These are phyloP conservation scores for Erysiphe pulchra DNA, from an alignment of 2,329 filamentous ascomycete genomes.

Conservation along the genomic window DNA sequence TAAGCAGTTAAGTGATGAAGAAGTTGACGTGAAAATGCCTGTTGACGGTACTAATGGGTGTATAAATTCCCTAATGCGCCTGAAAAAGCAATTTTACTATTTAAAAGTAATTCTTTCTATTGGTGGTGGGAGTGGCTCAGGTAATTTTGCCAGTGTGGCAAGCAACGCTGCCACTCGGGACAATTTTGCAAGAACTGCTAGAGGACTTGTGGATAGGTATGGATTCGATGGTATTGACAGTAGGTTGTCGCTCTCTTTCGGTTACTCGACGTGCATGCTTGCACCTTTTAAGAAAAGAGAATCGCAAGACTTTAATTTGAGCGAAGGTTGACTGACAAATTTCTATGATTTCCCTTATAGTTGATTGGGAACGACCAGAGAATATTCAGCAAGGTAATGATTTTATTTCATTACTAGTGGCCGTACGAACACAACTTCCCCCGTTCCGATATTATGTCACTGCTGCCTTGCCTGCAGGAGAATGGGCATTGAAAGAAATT, in stretches of 20 bases:
- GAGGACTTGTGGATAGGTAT: constrained; percentile 41
- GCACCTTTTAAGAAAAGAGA: no score
- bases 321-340: no score
- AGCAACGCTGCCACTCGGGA: constrained; percentile 31
- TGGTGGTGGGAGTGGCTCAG: constrained; percentile 38
- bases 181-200: constrained; percentile 43
- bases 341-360: no score
- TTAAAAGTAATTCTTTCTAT: constrained; percentile 56
- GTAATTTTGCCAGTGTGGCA: constrained; percentile 43
- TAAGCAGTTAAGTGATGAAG: constrained; percentile 66
- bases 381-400: constrained; percentile 39
- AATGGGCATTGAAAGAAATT: constrained; percentile 41
- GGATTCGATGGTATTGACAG: constrained; percentile 54
- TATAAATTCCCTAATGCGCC: constrained; percentile 43
- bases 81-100: constrained; percentile 45
- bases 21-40: constrained; percentile 44
- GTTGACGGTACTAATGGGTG: constrained; percentile 49
- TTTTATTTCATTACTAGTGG: constrained; percentile 42
- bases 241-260: constrained; percentile 20
- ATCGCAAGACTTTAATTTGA: no score
- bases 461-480: constrained; percentile 42
- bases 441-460: constrained; percentile 43
- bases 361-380: constrained; percentile 58
- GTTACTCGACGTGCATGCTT: no score
- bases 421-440: constrained; percentile 40